Percentiles rank a stretch among this genome's conserved stretches.
These are phyloP conservation scores for Vitis hybrid DNA, from an alignment of 177 flowering plant species.

Conservation along the genomic window DNA sequence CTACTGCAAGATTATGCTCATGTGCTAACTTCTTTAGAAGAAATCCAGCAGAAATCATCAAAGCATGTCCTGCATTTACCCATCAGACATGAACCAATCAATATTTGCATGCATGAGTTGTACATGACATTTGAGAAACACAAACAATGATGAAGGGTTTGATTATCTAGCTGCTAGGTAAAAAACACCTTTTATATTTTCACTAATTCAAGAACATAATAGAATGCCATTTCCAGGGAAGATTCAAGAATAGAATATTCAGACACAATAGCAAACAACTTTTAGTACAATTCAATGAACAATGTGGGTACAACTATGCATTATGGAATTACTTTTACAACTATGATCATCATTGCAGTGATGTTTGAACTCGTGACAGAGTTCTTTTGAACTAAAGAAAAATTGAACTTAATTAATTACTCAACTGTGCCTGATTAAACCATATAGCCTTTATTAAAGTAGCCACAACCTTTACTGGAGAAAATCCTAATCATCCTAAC, in stretches of 20 bases:
- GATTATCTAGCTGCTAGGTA: too few species aligned
- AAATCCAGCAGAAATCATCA: conserved; percentile 68
- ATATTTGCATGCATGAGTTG: not conserved
- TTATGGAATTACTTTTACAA: not conserved
- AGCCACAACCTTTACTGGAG: not conserved
- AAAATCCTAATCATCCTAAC: too few species aligned
- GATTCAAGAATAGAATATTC: too few species aligned
- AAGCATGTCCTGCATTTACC: conserved; percentile 59
- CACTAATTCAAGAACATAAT: too few species aligned
- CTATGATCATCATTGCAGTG: not conserved
- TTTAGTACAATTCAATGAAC: not conserved
- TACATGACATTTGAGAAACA: not conserved
- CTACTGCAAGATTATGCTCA: conserved; percentile 57
- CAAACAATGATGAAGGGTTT: not conserved
- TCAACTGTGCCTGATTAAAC: not conserved
- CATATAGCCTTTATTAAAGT: not conserved
- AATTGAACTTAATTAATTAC: not conserved
- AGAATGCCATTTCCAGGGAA: too few species aligned
- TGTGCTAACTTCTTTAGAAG: conserved; percentile 74
- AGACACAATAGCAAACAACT: too few species aligned
- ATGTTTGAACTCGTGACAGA: not conserved
- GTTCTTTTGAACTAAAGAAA: not conserved
- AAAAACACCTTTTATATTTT: too few species aligned
- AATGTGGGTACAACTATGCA: not conserved
- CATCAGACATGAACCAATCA: conserved; percentile 7